These are phyloP conservation scores for Nannochloropsis salina DNA, from an alignment of 108 stramenopile species.

Conservation along the genomic window DNA sequence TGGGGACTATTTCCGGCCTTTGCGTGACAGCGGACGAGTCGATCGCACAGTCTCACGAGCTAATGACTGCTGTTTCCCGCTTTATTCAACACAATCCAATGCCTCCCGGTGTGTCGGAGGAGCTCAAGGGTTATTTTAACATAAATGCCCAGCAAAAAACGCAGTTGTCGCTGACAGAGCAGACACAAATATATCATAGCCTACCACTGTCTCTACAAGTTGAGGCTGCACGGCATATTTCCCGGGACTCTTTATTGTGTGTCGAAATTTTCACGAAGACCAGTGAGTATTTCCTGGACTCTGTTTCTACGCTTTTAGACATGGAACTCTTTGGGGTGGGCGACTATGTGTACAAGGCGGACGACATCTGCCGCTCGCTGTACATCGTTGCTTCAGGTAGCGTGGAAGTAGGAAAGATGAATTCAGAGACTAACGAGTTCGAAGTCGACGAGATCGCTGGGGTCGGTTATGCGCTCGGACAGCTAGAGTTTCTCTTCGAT, in stretches of 20 bases:
- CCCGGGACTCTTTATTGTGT: background rate
- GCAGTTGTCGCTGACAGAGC: background rate
- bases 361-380: constrained; percentile 11
- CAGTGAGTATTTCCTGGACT: background rate
- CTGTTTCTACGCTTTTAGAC: background rate
- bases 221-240: background rate
- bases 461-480: background rate
- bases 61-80: background rate
- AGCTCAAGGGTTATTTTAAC: background rate
- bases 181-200: background rate
- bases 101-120: constrained; percentile 1
- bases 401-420: constrained; percentile 1
- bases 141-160: constrained; percentile 5
- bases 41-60: background rate
- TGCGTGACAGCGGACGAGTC: background rate
- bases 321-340: background rate
- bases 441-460: constrained; percentile 1
- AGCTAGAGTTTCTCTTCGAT: background rate
- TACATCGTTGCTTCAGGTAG: background rate
- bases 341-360: constrained; percentile 7
- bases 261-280: constrained; percentile 17
- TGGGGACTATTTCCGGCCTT: background rate
- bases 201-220: background rate
- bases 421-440: background rate
- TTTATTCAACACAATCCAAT: background rate